Percentiles rank a stretch among this genome's conserved stretches.
Evolutionary conservation across 345 rosid species (phyloP).

Genomic region (Lepidium africanum): DNA sequence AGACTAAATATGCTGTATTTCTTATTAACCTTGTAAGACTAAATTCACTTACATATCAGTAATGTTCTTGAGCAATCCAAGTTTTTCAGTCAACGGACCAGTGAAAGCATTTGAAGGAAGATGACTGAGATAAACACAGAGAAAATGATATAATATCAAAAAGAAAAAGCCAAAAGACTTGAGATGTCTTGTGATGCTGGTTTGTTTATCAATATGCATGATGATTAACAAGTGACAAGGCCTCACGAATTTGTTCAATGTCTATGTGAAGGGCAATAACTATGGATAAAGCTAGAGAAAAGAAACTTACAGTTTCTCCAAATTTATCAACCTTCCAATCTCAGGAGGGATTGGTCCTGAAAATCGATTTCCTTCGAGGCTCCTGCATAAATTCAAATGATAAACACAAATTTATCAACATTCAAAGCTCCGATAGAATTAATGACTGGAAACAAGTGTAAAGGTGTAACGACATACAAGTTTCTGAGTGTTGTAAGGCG

Average conservation of each 20-base stretch:
- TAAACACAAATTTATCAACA: neutral
- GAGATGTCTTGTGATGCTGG: neutral
- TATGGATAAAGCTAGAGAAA: neutral
- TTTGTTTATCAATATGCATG: neutral
- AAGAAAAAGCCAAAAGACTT: neutral
- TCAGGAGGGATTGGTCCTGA: constrained; percentile 69
- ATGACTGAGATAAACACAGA: constrained; percentile 32
- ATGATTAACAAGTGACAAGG: neutral
- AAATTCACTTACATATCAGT: constrained; percentile 55
- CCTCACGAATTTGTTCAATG: neutral
- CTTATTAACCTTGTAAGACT: neutral
- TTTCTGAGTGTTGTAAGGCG: constrained; percentile 51
- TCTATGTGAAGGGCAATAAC: too few relatives aligned
- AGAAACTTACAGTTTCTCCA: constrained; percentile 57
- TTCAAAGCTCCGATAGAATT: neutral
- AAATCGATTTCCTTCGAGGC: constrained; percentile 74
- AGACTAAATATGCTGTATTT: neutral
- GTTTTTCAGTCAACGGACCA: constrained; percentile 48
- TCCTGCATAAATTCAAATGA: constrained; percentile 37
- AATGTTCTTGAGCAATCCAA: constrained; percentile 53
- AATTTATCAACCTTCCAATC: constrained; percentile 46
- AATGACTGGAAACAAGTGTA: neutral
- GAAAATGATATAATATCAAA: neutral
- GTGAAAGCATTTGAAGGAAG: constrained; percentile 68
- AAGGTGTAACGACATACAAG: constrained; percentile 45